phyloP scores from a whole-genome alignment of 257 asterid species.

The Plectranthus barbatus region DNA sequence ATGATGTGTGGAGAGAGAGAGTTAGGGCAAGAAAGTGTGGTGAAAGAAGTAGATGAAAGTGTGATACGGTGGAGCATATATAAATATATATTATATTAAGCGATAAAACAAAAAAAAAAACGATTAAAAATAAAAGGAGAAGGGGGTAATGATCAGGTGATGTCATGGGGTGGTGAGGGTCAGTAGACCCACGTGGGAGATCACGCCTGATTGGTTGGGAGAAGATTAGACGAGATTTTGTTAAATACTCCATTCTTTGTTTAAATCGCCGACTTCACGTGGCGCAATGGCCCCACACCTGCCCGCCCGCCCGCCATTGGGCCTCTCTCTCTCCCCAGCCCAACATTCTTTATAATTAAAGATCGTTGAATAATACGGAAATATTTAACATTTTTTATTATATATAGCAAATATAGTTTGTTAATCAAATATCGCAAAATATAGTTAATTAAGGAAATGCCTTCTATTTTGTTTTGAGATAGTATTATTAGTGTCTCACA shows the following conservation, averaged over 20 bases:
- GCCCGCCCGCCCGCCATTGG: constrained; percentile 11
- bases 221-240: constrained; percentile 58
- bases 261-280: constrained; percentile 23
- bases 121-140: neutral
- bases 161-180: constrained; percentile 25
- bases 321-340: constrained; percentile 5
- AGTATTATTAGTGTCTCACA: no score
- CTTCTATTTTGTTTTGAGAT: no score
- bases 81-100: neutral
- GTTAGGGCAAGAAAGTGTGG: neutral
- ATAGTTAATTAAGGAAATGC: no score
- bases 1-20: neutral
- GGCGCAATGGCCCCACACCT: constrained; percentile 23
- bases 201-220: constrained; percentile 60
- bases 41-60: neutral
- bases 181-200: constrained; percentile 68
- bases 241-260: constrained; percentile 4
- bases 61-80: neutral
- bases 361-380: no score
- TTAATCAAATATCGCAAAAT: no score
- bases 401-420: no score
- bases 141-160: constrained; percentile 16
- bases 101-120: neutral
- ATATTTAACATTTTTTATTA: no score
- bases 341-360: no score